Conservation (phyloP, 257 asterid species). For the Salvia miltiorrhiza region DNA sequence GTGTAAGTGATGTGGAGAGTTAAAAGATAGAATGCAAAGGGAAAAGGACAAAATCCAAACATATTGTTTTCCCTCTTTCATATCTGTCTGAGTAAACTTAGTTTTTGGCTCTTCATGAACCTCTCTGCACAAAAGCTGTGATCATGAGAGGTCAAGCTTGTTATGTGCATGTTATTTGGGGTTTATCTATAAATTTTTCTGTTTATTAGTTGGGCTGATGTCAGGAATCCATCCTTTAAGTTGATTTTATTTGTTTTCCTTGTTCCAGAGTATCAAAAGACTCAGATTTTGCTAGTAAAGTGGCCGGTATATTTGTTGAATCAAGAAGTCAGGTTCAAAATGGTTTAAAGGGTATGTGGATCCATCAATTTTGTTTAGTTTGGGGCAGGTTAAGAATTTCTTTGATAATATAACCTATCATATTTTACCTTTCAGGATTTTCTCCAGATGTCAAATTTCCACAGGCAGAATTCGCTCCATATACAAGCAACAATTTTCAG, state of each 20-base stretch:
- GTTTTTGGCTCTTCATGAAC: not conserved
- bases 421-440: slow-evolving; percentile 56
- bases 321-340: slow-evolving; percentile 49
- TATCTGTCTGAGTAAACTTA: not conserved
- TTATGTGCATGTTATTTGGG: not conserved
- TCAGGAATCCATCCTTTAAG: slow-evolving; percentile 8
- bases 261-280: slow-evolving; percentile 62
- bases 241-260: slow-evolving; percentile 20
- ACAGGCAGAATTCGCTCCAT: slow-evolving; percentile 86
- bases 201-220: not conserved
- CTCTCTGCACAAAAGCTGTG: slow-evolving; percentile 2
- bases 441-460: slow-evolving; percentile 97
- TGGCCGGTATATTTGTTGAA: slow-evolving; percentile 91
- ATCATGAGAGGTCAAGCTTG: slow-evolving; percentile 2
- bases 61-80: not conserved
- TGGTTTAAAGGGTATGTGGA: slow-evolving; percentile 47
- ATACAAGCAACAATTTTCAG: slow-evolving; percentile 54
- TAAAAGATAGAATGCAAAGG: not conserved
- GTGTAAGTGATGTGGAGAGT: not conserved
- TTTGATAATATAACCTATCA: slow-evolving; percentile 10
- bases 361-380: slow-evolving; percentile 6
- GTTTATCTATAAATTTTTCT: not conserved
- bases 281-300: slow-evolving; percentile 54
- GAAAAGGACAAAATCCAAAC: not conserved
- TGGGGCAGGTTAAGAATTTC: not conserved